Evolutionary conservation across 1,139 yeast genomes (phyloP), one percentile per base, ranked within the genome.

Genomic region (Fermentozyma sake): DNA sequence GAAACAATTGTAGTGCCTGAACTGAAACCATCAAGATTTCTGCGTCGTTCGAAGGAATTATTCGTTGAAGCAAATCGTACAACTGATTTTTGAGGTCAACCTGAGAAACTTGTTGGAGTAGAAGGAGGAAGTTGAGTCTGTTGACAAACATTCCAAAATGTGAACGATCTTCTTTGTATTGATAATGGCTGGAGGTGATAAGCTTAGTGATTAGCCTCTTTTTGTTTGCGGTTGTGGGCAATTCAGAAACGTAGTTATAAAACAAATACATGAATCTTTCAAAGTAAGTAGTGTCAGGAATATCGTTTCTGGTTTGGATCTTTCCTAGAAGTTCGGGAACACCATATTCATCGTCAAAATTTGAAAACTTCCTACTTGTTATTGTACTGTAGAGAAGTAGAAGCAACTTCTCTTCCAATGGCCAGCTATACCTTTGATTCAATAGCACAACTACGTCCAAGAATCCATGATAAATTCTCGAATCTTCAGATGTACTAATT

Each of bases 191-290:
- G 2, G 70, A 61, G 0, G 63, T 55, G 18, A 64, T 50, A 16
- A 67, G 35, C 32, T 67, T 67, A 4, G 63, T 58, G 0, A 60
- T 50, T 12, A 66, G 42, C 27, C 58, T 46, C 28, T 64, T 65
- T 14, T 52, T 52, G 18, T 51, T 52, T 5, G 49, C 37, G 1
- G 42, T 40, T 5, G 49, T 38, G 3, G 55, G 47, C 14, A 63
- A 38, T 4, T 52, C 51, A 1, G 68, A 60, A 4, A 59, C 46
- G 35, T 55, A 62, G 22, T 42, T 45, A 38, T 61, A 62, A 7
- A 65, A 33, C 13, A 67, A 42, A 14, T 52, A 53, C 57, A 66
- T 43, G 41, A 65, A 66, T 17, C 51, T 41, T 10, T 64, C 71
- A 33, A 67, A 64, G 28, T 59, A 58, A 1, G 66, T 43, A 3